A percentile compares a stretch with the other conserved stretches of the same genome.
Evolutionary conservation across 2,329 filamentous ascomycete species (phyloP).

Genomic region (Rasamsonia emersonii): DNA sequence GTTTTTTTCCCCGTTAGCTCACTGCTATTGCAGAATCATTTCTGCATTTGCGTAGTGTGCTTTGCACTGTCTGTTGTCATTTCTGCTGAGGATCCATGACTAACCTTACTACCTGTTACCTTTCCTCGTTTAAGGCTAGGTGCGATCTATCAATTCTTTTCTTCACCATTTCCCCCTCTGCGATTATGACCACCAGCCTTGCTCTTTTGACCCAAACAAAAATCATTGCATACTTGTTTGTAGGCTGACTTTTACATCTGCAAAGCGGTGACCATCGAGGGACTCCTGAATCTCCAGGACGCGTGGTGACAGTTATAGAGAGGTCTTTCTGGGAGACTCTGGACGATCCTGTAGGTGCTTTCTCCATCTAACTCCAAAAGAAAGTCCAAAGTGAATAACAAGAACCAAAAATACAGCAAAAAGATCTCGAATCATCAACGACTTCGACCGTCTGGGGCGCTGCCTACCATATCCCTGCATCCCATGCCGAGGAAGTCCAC

Average conservation of each 20-base stretch:
- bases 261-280: conserved; percentile 86
- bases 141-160: no score
- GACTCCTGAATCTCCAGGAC: conserved; percentile 75
- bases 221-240: background rate
- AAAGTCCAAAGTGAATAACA: background rate
- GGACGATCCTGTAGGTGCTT: conserved; percentile 48
- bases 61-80: no score
- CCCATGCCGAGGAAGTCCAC: conserved; percentile 69
- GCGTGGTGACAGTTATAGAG: conserved; percentile 88
- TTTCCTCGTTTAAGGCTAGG: no score
- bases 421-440: conserved; percentile 23
- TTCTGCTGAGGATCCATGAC: no score
- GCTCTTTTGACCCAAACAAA: conserved; percentile 2
- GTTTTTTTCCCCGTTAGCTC: no score
- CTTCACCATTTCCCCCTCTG: no score
- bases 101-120: no score
- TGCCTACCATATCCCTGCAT: conserved; percentile 72
- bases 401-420: conserved; percentile 18
- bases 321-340: conserved; percentile 73
- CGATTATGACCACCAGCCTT: no score
- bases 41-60: no score
- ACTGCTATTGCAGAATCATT: no score
- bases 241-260: conserved; percentile 3
- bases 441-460: conserved; percentile 71
- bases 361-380: conserved; percentile 8